These are phyloP conservation scores for Yamadazyma taylorii DNA, from an alignment of 1,139 yeast genomes.

Conservation along the genomic window DNA sequence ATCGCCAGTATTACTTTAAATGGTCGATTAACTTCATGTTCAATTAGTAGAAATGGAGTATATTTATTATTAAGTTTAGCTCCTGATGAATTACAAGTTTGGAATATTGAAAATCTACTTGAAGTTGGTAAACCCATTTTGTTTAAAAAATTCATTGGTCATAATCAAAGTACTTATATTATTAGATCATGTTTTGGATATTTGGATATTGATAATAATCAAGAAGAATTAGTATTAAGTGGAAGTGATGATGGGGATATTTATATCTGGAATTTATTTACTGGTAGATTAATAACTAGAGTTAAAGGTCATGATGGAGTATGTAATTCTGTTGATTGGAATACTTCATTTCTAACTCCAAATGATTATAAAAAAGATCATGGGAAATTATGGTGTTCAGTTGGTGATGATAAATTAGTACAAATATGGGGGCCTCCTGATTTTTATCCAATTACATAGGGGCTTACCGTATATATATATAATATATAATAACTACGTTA, in stretches of 20 bases:
- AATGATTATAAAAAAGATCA: slow-evolving; percentile 31
- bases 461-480: no score
- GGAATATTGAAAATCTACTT: slow-evolving; percentile 49
- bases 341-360: slow-evolving; percentile 26
- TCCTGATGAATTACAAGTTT: slow-evolving; percentile 79
- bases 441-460: no score
- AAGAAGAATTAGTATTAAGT: slow-evolving; percentile 69
- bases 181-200: slow-evolving; percentile 79
- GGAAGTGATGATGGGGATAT: slow-evolving; percentile 85
- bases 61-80: slow-evolving; percentile 62
- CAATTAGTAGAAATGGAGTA: slow-evolving; percentile 43
- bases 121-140: slow-evolving; percentile 39
- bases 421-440: slow-evolving; percentile 60
- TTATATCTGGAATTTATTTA: slow-evolving; percentile 77
- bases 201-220: slow-evolving; percentile 34
- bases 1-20: slow-evolving; percentile 35
- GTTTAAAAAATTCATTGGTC: slow-evolving; percentile 67
- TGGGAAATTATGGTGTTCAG: slow-evolving; percentile 70
- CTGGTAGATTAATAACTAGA: slow-evolving; percentile 66
- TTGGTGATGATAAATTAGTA: slow-evolving; percentile 76
- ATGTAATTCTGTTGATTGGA: slow-evolving; percentile 81
- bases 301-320: slow-evolving; percentile 63
- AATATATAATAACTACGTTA: no score
- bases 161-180: slow-evolving; percentile 66
- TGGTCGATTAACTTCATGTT: slow-evolving; percentile 44